Evolutionary conservation across 441 rosid genomes (phyloP).

Genomic region (Oxalis stricta): DNA sequence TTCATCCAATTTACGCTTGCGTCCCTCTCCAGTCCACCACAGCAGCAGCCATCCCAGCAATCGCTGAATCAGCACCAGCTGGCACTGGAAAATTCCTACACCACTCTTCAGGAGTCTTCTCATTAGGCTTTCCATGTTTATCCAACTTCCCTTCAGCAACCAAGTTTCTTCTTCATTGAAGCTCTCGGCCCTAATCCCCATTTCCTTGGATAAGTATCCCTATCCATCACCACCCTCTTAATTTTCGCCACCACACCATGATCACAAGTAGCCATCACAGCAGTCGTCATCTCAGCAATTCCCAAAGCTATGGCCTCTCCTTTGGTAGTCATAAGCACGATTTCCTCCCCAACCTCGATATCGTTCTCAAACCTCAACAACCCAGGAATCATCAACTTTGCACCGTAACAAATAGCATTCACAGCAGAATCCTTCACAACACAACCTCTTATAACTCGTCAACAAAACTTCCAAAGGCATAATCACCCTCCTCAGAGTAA

Average conservation of each 20-base stretch:
- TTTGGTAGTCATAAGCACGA: constrained; percentile 83
- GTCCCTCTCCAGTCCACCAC: constrained; percentile 21
- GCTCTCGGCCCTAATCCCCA: constrained; percentile 94
- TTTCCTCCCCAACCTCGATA: constrained; percentile 74
- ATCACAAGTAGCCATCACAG: constrained; percentile 88
- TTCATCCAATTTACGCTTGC: constrained; percentile 39
- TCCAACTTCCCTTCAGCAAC: constrained; percentile 70
- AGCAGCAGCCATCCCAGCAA: constrained; percentile 64
- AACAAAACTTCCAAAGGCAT: constrained; percentile 81
- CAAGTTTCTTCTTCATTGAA: constrained; percentile 75
- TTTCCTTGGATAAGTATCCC: constrained; percentile 88
- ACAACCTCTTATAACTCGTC: constrained; percentile 83
- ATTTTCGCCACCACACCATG: constrained; percentile 91
- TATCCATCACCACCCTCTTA: constrained; percentile 90
- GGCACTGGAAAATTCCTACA: constrained; percentile 58
- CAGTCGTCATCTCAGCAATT: constrained; percentile 90
- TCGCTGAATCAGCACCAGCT: constrained; percentile 56
- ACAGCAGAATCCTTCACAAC: constrained; percentile 89
- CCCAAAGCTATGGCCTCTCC: constrained; percentile 90
- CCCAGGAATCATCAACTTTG: constrained; percentile 87
- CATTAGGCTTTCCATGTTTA: constrained; percentile 80
- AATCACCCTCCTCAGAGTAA: constrained; percentile 69
- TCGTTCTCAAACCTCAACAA: constrained; percentile 84
- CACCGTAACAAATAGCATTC: constrained; percentile 87
- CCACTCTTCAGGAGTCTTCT: constrained; percentile 68